Evolutionary conservation across 2,329 filamentous ascomycete genomes (phyloP).

Genomic region (Domatiomyces globalis): DNA sequence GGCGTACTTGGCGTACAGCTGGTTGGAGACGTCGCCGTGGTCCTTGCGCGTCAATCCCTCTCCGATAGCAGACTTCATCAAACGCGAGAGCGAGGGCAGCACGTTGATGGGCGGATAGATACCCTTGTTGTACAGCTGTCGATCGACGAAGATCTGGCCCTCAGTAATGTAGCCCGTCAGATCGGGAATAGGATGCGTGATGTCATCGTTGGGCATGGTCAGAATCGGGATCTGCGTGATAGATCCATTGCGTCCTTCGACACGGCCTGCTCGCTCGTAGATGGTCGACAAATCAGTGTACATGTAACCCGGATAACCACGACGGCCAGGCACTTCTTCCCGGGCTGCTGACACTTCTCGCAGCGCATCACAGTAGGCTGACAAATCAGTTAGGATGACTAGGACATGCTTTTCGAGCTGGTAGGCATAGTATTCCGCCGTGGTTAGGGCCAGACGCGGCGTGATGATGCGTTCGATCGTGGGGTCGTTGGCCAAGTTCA

Average conservation of each 20-base stretch:
- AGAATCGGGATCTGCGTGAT: slow-evolving; percentile 98
- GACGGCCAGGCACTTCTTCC: slow-evolving; percentile 97
- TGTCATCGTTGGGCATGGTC: slow-evolving; percentile 99
- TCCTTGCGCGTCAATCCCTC: slow-evolving; percentile 94
- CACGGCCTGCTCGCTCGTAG: slow-evolving; percentile 97
- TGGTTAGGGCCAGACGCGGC: slow-evolving; percentile 91
- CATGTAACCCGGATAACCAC: slow-evolving; percentile 99
- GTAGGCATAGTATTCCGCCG: slow-evolving; percentile 99
- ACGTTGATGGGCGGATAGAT: slow-evolving; percentile 99
- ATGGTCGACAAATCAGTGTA: slow-evolving; percentile 99
- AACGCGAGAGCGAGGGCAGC: slow-evolving; percentile 87
- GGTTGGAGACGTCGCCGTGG: slow-evolving; percentile 96
- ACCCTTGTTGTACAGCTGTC: slow-evolving; percentile 86
- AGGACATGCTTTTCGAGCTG: slow-evolving; percentile 99
- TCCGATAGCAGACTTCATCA: slow-evolving; percentile 99
- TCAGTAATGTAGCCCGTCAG: slow-evolving; percentile 98
- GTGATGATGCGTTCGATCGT: slow-evolving; percentile 99
- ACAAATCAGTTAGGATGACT: slow-evolving; percentile 95
- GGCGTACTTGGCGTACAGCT: slow-evolving; percentile 98
- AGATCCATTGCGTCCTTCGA: slow-evolving; percentile 88
- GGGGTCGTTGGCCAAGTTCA: slow-evolving; percentile 97
- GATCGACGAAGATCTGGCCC: slow-evolving; percentile 95
- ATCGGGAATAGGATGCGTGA: slow-evolving; percentile 97
- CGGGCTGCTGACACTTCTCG: slow-evolving; percentile 95
- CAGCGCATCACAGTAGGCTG: slow-evolving; percentile 95